These are phyloP conservation scores for Mucor mucedo DNA, from an alignment of 371 early-diverging fungal genomes.

Conservation along the genomic window DNA sequence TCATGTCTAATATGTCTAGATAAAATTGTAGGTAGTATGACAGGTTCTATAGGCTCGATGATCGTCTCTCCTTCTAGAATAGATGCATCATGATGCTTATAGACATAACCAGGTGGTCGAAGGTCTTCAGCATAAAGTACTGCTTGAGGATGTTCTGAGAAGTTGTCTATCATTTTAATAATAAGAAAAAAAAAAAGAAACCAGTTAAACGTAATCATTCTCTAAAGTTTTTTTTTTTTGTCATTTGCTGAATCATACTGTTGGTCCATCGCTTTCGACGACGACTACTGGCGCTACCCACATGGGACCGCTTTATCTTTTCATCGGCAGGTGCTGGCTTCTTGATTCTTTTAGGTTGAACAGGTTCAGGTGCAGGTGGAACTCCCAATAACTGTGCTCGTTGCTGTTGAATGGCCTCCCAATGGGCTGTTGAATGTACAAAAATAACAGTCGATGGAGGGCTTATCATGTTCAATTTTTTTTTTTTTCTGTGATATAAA, in stretches of 20 bases:
- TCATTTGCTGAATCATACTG: slow-evolving; percentile 21
- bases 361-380: not conserved
- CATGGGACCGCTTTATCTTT: slow-evolving; percentile 17
- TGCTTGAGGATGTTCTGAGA: slow-evolving; percentile 42
- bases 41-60: slow-evolving; percentile 1
- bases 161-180: slow-evolving; percentile 28
- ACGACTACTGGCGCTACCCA: slow-evolving; percentile 44
- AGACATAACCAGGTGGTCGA: slow-evolving; percentile 37
- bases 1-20: slow-evolving; percentile 26
- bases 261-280: slow-evolving; percentile 43
- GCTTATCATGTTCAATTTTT: not conserved
- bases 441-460: slow-evolving; percentile 28
- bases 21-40: slow-evolving; percentile 7
- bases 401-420: slow-evolving; percentile 24
- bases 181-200: not conserved
- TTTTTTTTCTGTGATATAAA: not conserved
- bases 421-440: slow-evolving; percentile 31
- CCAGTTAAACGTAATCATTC: not conserved
- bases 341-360: not conserved
- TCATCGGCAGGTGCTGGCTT: slow-evolving; percentile 4
- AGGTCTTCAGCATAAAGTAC: slow-evolving; percentile 42
- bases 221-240: not conserved
- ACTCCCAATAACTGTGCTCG: slow-evolving; percentile 15
- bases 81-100: not conserved
- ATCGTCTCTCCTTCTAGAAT: not conserved